Percentiles rank a stretch among this genome's conserved stretches.
Conservation (phyloP, 345 rosid genomes). For the Viola odorata region DNA sequence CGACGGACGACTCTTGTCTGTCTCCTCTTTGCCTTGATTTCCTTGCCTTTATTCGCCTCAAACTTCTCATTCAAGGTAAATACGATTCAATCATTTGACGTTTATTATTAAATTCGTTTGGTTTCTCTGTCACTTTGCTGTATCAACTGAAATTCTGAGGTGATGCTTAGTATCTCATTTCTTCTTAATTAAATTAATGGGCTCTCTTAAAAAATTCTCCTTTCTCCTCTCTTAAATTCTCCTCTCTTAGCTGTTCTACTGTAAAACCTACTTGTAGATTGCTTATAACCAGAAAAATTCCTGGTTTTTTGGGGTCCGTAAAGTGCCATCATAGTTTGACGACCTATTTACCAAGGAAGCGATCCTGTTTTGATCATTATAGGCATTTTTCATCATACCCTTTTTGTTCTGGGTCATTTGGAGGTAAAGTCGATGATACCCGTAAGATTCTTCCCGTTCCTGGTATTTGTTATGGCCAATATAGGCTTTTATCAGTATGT, state of each 20-base stretch:
- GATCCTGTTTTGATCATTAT: constrained; percentile 16
- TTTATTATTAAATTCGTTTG: too few relatives aligned
- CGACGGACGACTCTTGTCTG: too few relatives aligned
- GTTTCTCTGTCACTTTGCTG: too few relatives aligned
- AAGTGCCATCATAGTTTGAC: constrained; percentile 8
- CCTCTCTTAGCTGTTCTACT: constrained; percentile 32
- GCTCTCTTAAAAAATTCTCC: too few relatives aligned
- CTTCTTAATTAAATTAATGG: too few relatives aligned
- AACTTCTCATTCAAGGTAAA: too few relatives aligned
- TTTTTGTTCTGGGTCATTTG: constrained; percentile 17
- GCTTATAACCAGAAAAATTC: constrained; percentile 18
- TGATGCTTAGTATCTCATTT: too few relatives aligned
- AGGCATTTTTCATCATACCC: constrained; percentile 25
- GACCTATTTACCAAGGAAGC: constrained; percentile 9
- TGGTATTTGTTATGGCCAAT: constrained; percentile 22
- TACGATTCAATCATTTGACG: too few relatives aligned
- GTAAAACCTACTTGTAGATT: constrained; percentile 40
- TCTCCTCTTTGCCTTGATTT: too few relatives aligned
- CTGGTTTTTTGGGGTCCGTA: constrained; percentile 16
- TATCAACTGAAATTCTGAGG: too few relatives aligned
- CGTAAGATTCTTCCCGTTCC: constrained; percentile 18
- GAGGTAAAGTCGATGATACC: constrained; percentile 20
- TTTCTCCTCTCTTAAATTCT: too few relatives aligned
- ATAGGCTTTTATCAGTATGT: constrained; percentile 19
- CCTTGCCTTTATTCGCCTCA: too few relatives aligned